A percentile compares a stretch with the other conserved stretches of the same genome.
These are phyloP conservation scores for Hericium alpestre DNA, from an alignment of 768 basidiomycete species.

Conservation along the genomic window DNA sequence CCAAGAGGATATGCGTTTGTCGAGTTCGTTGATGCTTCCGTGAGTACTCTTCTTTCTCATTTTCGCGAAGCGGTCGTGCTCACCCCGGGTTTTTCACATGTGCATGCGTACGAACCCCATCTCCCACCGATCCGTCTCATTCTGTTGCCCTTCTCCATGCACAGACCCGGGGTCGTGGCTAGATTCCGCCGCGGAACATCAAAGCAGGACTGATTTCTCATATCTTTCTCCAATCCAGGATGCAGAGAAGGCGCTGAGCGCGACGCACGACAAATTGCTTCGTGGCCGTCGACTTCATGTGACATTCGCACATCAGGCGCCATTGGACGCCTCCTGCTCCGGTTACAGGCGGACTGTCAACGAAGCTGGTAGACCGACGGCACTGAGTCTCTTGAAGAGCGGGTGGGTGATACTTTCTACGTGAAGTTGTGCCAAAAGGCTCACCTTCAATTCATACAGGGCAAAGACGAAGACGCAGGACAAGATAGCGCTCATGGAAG, in stretches of 20 bases:
- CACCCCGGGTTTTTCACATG: constrained; percentile 36
- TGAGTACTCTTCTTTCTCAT: constrained; percentile 26
- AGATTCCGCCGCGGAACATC: background rate
- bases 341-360: constrained; percentile 31
- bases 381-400: constrained; percentile 80
- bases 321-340: constrained; percentile 24
- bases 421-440: too few species aligned
- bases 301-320: constrained; percentile 86
- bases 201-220: background rate
- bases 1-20: constrained; percentile 94
- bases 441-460: background rate
- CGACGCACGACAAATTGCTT: constrained; percentile 68
- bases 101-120: constrained; percentile 11
- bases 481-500: constrained; percentile 95
- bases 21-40: constrained; percentile 70
- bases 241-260: constrained; percentile 63
- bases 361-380: constrained; percentile 67
- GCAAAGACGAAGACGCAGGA: constrained; percentile 48
- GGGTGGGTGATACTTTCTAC: constrained; percentile 30
- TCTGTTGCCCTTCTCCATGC: background rate
- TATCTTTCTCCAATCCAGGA: constrained; percentile 42
- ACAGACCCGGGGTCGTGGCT: constrained; percentile 15
- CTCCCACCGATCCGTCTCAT: constrained; percentile 9
- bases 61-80: constrained; percentile 24
- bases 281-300: constrained; percentile 84